Base-by-base conservation (phyloP, 2,329 filamentous ascomycete species). In the Aspergillaceae sp. region DNA sequence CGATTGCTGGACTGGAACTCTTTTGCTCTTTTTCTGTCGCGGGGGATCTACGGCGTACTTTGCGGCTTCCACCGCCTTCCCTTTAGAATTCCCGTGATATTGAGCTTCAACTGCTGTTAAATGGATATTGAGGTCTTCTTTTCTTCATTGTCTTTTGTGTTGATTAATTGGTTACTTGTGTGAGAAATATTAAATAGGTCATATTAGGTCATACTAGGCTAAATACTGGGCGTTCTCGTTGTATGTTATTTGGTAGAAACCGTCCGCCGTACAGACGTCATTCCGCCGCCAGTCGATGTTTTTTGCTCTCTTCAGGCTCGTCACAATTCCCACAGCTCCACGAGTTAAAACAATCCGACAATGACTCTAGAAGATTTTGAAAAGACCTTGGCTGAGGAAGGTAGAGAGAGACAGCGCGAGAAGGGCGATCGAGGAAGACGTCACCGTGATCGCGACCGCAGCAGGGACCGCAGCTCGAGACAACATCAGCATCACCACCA, bases 351-450 rank as follows among this genome's bases (percentile, higher is more conserved):
- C 46, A 7, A 33, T 7, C 19, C 32, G 33, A 67, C 43, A 29
- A 82, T 82, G 79, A 74, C 75, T 4, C 62, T 83, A 48, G 79
- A 82, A 55, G 86, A 90, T 48, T 94, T 94, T 49, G 88, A 94
- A 65, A 86, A 83, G 62, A 74, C 82, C 28, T 74, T 94, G 8
- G 84, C 83, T 1, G 77, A 82, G 40, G 82, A 81, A 40, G 82
- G 79, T 53, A 58, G 63, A 47, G 58, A 68, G 51, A 61, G 56
- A 46, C 63, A 64, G 34, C 59, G 57, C 38, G 65, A 68, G 51
- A 63, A 62, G 38, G 64, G 61, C 41, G 69, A 67, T 44, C 57
- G 59, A 43, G 63, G 65, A 42, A 61, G 61, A 42, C 61, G 61
- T 29, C 60, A 56, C 43, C 60, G 56, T 43, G 59, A 67, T 46